Evolutionary conservation across 2,329 filamentous ascomycete genomes (phyloP), one percentile per base, ranked within the genome.

Genomic region (Neoarthrinium moseri): DNA sequence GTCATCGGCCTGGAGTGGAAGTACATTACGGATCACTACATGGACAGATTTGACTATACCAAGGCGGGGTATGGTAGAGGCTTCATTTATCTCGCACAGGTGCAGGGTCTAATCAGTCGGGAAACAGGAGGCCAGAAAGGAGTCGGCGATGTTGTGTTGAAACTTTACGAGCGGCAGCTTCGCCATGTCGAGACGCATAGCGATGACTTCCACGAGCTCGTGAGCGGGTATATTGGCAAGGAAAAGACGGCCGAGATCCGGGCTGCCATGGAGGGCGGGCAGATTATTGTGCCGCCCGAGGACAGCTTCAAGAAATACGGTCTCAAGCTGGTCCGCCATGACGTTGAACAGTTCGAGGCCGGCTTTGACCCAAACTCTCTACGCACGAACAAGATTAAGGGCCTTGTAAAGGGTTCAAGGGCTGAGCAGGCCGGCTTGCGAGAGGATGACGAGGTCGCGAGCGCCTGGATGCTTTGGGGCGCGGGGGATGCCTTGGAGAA

Each of bases 401-500:
- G 24, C 6, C 40, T 43, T 2, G 20, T 34, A 5, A 7, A 18
- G 5, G 40, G 40, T 13, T 43, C 40, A 18, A 15, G 40, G 5
- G 40, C 40, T 12, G 20, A 20, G 15, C 7, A 20, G 29, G 40
- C 40, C 20, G 40, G 40, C 17, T 10, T 43, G 6, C 26, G 6
- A n/a, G 27, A 43, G 15, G 40, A 29, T 15, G 40, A 43, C 7
- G 18, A 20, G 8, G 26, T 43, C n/a, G 29, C 27, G 15, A 15
- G 29, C 13, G 11, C 40, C 10, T 43, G 40, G 40, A 43, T 43
- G 40, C 40, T 43, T 4, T 43, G 27, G 40, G 17, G n/a, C 24
- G 40, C 27, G 15, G 26, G 29, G 6, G 27, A 43, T 15, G 17
- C 23, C 8, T 24, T 41, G 11, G 38, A 41, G 22, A 32, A 29